phyloP scores from a whole-genome alignment of 176 grass and related monocot genomes.

The Bromus sterilis region DNA sequence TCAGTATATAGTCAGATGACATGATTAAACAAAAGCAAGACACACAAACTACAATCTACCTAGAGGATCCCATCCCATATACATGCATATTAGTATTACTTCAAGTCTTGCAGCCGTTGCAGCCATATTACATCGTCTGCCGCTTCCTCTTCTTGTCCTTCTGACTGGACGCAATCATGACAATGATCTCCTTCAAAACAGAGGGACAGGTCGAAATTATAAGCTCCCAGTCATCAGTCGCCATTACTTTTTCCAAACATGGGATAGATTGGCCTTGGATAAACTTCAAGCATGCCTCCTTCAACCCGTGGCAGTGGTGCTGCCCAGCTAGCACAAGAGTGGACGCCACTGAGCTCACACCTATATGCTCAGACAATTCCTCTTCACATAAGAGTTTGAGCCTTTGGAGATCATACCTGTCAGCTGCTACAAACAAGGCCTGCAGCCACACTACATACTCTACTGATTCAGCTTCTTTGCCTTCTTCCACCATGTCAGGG shows the following conservation, averaged over 20 bases:
- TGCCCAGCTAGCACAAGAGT: neutral
- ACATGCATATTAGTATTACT: neutral
- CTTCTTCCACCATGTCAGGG: too few relatives aligned
- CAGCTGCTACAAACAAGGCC: neutral
- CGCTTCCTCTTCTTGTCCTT: neutral
- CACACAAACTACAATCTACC: neutral
- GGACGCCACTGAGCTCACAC: neutral
- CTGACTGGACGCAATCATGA: neutral
- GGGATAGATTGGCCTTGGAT: neutral
- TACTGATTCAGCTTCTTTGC: neutral
- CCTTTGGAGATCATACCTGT: neutral
- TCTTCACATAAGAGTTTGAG: neutral
- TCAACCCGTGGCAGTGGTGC: neutral
- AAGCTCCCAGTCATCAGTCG: neutral
- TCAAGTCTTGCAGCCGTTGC: neutral
- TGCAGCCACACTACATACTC: neutral
- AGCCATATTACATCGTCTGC: neutral
- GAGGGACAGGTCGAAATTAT: neutral
- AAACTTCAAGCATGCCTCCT: neutral
- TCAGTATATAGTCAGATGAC: neutral
- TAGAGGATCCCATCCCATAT: neutral
- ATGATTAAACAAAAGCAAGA: neutral
- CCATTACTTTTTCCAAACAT: neutral
- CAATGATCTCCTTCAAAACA: neutral
- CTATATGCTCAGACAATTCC: neutral